Evolutionary conservation across 768 basidiomycete species (phyloP), one percentile per base, ranked within the genome.

Genomic region (Termitomyces sp.): DNA sequence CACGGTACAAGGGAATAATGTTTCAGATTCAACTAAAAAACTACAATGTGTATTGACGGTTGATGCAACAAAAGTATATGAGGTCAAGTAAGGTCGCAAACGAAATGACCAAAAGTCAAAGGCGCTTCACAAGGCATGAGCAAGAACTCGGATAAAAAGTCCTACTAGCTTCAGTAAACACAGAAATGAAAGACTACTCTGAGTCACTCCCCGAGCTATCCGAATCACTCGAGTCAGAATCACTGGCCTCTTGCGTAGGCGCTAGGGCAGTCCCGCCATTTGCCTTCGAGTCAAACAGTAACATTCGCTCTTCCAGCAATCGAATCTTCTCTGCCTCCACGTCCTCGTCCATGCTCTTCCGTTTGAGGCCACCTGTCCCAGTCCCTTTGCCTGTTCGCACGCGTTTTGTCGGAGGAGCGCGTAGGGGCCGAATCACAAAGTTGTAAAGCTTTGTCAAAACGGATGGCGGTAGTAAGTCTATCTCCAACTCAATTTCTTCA

Each of bases 401-500:
- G 47, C 89, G 83, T 58, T 84, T 84, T 19, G 80, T 81, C 41
- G 85, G 79, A 9, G 85, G 80, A 43, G 85, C 82, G 30, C 85
- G 84, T 58, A 86, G 69, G 0, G 91, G 91, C 10, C 89, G 85
- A 56, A 96, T 78, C 62, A 98, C 96, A 67, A 91, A 94, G 73
- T 96, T 95, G 78, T 98, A 99, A 28, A 99, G 80, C 73, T 93
- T 92, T 52, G 89, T 89, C 52, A 98, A 83, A 44, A 97, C 95
- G 30, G 81, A 71, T 7, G 90, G 79, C 48, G 97, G 95, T 32
- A 99, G 77, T 40, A 85, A 76, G 67, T 98, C 97, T 66, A 99
- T 98, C 72, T 99, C 97, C 42, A 99, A 83, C 71, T 99, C 97
- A 66, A 99, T 98, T 76, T 99, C 97, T 72, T 98, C 94, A 45